Conservation (phyloP, 495 filamentous ascomycete genomes). For the Aspergillus nidulans region DNA sequence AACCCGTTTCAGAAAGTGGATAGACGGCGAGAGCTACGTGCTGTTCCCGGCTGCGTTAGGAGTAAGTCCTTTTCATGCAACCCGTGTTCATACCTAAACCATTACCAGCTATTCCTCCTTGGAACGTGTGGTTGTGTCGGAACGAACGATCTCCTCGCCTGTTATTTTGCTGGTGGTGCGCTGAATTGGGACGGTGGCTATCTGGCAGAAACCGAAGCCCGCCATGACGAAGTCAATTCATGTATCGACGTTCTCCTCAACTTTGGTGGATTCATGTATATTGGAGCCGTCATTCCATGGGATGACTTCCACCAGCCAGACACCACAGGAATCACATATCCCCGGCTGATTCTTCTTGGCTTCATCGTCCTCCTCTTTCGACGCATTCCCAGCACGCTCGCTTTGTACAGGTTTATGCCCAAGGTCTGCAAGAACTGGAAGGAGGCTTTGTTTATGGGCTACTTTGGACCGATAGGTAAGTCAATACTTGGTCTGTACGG, state of each 20-base stretch:
- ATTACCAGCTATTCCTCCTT: slow-evolving; percentile 3
- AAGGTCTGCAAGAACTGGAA: slow-evolving; percentile 6
- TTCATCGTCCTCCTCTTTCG: slow-evolving; percentile 6
- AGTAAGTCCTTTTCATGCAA: neutral
- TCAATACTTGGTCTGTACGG: too few species aligned
- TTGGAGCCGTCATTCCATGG: slow-evolving; percentile 8
- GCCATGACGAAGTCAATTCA: slow-evolving; percentile 11
- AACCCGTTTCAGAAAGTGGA: neutral
- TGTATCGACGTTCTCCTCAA: slow-evolving; percentile 10
- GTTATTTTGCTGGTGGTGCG: slow-evolving; percentile 2
- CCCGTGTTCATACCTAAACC: too few species aligned
- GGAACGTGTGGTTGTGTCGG: slow-evolving; percentile 7
- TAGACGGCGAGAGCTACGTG: slow-evolving; percentile 6
- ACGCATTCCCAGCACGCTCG: slow-evolving; percentile 4
- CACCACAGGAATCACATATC: slow-evolving; percentile 3
- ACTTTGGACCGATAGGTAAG: slow-evolving; percentile 12
- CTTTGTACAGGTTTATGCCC: slow-evolving; percentile 9
- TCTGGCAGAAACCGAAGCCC: slow-evolving; percentile 8
- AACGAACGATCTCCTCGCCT: slow-evolving; percentile 9
- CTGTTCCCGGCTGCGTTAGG: slow-evolving; percentile 3
- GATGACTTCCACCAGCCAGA: slow-evolving; percentile 8
- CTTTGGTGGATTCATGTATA: slow-evolving; percentile 12
- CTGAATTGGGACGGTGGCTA: slow-evolving; percentile 10
- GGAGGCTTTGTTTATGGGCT: slow-evolving; percentile 11
- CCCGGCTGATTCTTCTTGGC: slow-evolving; percentile 1